Percentiles rank a stretch among this genome's conserved stretches.
phyloP scores from a whole-genome alignment of 208 protist species.

The Trypanosoma melophagium region DNA sequence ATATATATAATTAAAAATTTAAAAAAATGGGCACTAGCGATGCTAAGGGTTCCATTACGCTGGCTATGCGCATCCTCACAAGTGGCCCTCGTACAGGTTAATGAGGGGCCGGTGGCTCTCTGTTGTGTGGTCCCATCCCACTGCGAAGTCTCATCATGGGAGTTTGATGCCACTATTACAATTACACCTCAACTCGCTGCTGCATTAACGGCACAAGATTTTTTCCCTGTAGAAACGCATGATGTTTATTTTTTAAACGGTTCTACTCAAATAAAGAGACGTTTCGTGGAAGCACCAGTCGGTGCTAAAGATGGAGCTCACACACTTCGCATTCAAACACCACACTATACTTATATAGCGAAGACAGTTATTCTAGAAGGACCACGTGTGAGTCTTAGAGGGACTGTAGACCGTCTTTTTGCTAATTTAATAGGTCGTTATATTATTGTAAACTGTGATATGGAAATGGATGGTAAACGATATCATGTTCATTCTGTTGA shows the following conservation, averaged over 20 bases:
- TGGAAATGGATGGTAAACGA: constrained; percentile 32
- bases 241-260: constrained; percentile 22
- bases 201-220: constrained; percentile 48
- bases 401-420: constrained; percentile 38
- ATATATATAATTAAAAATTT: neutral
- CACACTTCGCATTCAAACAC: constrained; percentile 21
- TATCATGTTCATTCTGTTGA: constrained; percentile 55
- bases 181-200: constrained; percentile 28
- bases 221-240: constrained; percentile 38
- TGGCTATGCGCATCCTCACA: constrained; percentile 44
- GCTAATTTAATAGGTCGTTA: constrained; percentile 51
- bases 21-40: too few relatives aligned
- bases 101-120: constrained; percentile 35
- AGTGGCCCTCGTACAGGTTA: constrained; percentile 50
- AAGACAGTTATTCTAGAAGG: constrained; percentile 34
- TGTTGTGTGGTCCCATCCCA: constrained; percentile 19
- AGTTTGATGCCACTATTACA: constrained; percentile 15
- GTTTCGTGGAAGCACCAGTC: constrained; percentile 20
- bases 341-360: constrained; percentile 21
- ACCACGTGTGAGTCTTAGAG: constrained; percentile 26
- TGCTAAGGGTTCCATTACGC: constrained; percentile 51
- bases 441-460: constrained; percentile 41
- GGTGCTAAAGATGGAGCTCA: neutral
- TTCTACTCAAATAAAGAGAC: neutral
- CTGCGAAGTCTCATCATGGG: constrained; percentile 20